Evolutionary conservation across 2,329 filamentous ascomycete genomes (phyloP).

Genomic region (Tolypocladium amazonense): DNA sequence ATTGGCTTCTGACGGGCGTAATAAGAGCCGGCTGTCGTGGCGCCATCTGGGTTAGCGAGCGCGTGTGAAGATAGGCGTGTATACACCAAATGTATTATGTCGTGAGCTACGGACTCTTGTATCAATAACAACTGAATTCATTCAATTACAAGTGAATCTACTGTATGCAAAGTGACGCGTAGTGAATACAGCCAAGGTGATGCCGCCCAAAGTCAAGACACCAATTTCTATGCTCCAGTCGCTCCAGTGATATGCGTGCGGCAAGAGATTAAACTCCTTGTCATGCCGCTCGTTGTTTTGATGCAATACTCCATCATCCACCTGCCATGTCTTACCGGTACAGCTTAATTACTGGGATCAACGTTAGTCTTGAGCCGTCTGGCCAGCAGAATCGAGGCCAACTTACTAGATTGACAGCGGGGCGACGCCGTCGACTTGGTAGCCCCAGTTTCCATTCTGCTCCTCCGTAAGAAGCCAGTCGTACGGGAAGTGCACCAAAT

Average conservation of each 20-base stretch:
- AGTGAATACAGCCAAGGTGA: not conserved
- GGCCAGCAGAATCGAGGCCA: not conserved
- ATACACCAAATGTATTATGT: not conserved
- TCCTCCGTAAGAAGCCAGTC: slow-evolving; percentile 93
- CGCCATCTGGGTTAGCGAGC: slow-evolving; percentile 86
- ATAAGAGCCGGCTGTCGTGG: slow-evolving; percentile 85
- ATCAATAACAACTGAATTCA: not conserved
- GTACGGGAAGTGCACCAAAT: slow-evolving; percentile 86
- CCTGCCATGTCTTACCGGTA: not conserved
- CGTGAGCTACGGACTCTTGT: not conserved
- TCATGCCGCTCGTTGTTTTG: not conserved
- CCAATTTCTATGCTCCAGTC: not conserved
- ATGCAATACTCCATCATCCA: not conserved
- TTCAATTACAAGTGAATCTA: slow-evolving; percentile 2
- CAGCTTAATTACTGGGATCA: slow-evolving; percentile 19
- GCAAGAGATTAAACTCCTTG: not conserved
- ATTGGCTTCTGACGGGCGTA: slow-evolving; percentile 76
- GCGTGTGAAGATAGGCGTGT: slow-evolving; percentile 34
- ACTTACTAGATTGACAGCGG: slow-evolving; percentile 95
- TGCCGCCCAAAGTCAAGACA: not conserved
- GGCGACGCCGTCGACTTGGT: slow-evolving; percentile 90
- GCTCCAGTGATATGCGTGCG: not conserved
- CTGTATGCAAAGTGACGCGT: not conserved
- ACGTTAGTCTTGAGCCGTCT: slow-evolving; percentile 13
- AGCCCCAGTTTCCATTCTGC: slow-evolving; percentile 89